A percentile compares a stretch with the other conserved stretches of the same genome.
phyloP scores from a whole-genome alignment of 768 basidiomycete genomes.

The Cystobasidiopsis lactophilus region DNA sequence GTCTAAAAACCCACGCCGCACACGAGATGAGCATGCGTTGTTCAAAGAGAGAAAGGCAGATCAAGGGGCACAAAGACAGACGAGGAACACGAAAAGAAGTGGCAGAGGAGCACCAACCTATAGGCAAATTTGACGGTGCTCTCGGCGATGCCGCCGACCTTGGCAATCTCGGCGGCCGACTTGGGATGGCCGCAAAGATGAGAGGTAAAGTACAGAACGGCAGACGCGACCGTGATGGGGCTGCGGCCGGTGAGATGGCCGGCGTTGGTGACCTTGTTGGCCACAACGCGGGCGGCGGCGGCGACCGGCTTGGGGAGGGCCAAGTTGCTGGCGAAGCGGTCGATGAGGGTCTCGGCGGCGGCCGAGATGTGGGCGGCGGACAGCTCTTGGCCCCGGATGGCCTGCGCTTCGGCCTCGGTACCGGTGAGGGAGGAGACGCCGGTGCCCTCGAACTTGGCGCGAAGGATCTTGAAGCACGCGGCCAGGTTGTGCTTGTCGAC shows the following conservation, averaged over 20 bases:
- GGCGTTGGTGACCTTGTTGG: conserved; percentile 51
- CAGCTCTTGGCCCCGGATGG: conserved; percentile 1
- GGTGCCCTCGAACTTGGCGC: conserved; percentile 29
- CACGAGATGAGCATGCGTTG: too few species aligned
- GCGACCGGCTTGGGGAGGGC: conserved; percentile 64
- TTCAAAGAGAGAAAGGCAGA: too few species aligned
- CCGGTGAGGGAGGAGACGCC: conserved; percentile 24
- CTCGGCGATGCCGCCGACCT: conserved; percentile 82
- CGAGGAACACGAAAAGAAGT: neutral
- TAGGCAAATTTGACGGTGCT: conserved; percentile 85
- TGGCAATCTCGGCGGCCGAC: conserved; percentile 61
- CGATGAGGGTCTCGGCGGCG: conserved; percentile 55
- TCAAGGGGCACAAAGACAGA: neutral
- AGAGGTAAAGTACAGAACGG: conserved; percentile 82
- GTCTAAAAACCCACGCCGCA: neutral
- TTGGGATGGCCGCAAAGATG: conserved; percentile 52
- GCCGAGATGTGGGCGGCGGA: conserved; percentile 2
- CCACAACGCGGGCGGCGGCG: conserved; percentile 60
- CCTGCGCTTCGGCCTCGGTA: neutral
- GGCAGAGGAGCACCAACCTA: conserved; percentile 23
- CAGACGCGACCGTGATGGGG: conserved; percentile 96
- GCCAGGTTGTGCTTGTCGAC: conserved; percentile 62
- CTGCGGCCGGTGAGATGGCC: conserved; percentile 83
- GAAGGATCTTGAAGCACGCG: conserved; percentile 19
- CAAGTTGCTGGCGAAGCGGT: conserved; percentile 85